Evolutionary conservation across 495 filamentous ascomycete genomes (phyloP).

Genomic region (Amniculicola lignicola): DNA sequence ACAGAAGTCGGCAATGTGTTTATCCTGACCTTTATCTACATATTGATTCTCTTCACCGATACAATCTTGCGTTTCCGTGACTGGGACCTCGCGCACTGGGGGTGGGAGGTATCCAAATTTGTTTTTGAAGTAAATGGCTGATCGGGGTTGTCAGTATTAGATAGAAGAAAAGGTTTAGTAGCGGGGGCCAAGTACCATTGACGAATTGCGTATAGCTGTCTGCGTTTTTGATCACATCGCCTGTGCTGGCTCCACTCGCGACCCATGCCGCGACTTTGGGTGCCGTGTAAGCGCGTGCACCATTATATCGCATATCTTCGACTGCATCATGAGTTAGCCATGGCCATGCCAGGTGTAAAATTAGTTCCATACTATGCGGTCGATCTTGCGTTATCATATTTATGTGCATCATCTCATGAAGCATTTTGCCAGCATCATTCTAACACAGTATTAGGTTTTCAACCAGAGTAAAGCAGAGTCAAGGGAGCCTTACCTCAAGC

Average conservation of each 20-base stretch:
- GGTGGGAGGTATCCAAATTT: constrained; percentile 12
- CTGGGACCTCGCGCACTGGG: background rate
- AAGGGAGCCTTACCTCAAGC: background rate
- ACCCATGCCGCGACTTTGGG: background rate
- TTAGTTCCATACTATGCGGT: background rate
- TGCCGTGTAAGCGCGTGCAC: background rate
- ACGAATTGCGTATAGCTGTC: constrained; percentile 6
- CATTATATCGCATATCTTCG: background rate
- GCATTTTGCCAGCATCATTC: constrained; percentile 1
- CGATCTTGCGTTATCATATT: background rate
- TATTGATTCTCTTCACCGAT: background rate
- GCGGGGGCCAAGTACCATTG: background rate
- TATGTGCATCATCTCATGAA: constrained; percentile 10
- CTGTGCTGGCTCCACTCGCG: background rate
- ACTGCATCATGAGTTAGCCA: background rate
- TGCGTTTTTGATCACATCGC: constrained; percentile 1
- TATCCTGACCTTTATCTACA: background rate
- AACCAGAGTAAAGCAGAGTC: too few relatives aligned
- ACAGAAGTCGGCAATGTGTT: constrained; percentile 8
- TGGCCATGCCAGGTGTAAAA: too few relatives aligned
- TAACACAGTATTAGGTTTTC: background rate
- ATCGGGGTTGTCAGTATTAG: background rate
- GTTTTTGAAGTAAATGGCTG: constrained; percentile 1
- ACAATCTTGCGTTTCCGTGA: background rate
- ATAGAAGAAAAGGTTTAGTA: too few relatives aligned